phyloP scores from a whole-genome alignment of 139 green algal species.

The Volvox africanus region DNA sequence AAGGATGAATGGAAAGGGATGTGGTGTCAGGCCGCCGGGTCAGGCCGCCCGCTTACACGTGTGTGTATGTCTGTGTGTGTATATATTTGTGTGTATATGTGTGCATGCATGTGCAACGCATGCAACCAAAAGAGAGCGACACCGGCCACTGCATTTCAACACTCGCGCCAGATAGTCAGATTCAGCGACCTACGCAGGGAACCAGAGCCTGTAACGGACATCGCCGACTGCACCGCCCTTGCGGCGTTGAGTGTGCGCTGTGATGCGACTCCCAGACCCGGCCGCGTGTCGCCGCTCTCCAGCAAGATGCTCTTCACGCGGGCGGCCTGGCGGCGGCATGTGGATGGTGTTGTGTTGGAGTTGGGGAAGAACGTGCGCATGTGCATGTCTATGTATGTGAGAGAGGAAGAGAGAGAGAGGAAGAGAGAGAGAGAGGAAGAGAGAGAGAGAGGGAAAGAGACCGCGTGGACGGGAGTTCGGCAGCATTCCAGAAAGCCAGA shows the following conservation, averaged over 20 bases:
- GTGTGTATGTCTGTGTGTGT: neutral
- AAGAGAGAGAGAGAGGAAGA: too few relatives aligned
- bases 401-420: too few relatives aligned
- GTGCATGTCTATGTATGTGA: too few relatives aligned
- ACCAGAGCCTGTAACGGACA: neutral
- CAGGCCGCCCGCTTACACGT: neutral
- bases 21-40: neutral
- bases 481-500: too few relatives aligned
- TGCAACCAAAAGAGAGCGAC: neutral
- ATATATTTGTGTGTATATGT: too few relatives aligned
- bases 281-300: conserved; percentile 2
- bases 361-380: too few relatives aligned
- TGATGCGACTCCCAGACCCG: neutral
- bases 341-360: neutral
- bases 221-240: conserved; percentile 19
- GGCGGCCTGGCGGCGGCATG: neutral
- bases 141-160: neutral
- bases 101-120: neutral
- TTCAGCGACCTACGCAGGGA: neutral
- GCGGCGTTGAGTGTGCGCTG: neutral
- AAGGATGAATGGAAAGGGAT: neutral
- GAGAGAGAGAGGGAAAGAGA: too few relatives aligned
- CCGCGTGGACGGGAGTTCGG: too few relatives aligned
- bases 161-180: neutral
- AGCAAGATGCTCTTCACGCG: neutral